Evolutionary conservation across 306 rosid species (phyloP), one percentile per base, ranked within the genome.

Genomic region (Inga oerstediana): DNA sequence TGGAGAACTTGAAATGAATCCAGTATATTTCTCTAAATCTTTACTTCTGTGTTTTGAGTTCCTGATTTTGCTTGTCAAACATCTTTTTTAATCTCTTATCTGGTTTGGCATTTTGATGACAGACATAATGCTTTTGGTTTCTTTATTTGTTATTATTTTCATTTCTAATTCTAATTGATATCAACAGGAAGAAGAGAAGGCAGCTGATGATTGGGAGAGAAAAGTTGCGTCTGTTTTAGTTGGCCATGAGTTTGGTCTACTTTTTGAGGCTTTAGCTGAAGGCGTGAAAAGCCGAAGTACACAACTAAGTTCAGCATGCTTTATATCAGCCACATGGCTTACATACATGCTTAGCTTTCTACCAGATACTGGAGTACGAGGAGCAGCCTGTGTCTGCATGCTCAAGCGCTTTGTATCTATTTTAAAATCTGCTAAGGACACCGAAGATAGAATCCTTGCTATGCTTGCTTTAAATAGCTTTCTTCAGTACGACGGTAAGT

Each of bases 221-320:
- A 96, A 90, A 88, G 81, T 91, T 84, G 97, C 97, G 39, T 91
- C 74, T 82, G 93, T 86, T 77, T 82, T 96, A 77, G 96, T 88
- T 74, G 84, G 92, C 88, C 99, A 96, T 62, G 98, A 96, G 85
- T 93, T 90, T 84, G 98, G 98, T 74, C 82, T 91, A 85, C 73
- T 93, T 81, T 92, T 96, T 85, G 99, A 93, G 89, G 92, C 97
- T 62, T 86, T 96, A 77, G 97, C 98, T 39, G 94, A 96, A 87
- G 94, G 97, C 89, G 80, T 92, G 84, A 92, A 86, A 90, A 90
- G 94, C 83, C 88, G 84, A 89, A 51, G 68, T 79, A 84, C 86
- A 80, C 96, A 89, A 51, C 85, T 96, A 81, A 81, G 83, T 74
- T 88, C 94, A 73, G 86, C 93, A 52, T 93, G 97, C 85, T 93